phyloP scores from a whole-genome alignment of 441 rosid genomes.

The Geranium incanum region DNA sequence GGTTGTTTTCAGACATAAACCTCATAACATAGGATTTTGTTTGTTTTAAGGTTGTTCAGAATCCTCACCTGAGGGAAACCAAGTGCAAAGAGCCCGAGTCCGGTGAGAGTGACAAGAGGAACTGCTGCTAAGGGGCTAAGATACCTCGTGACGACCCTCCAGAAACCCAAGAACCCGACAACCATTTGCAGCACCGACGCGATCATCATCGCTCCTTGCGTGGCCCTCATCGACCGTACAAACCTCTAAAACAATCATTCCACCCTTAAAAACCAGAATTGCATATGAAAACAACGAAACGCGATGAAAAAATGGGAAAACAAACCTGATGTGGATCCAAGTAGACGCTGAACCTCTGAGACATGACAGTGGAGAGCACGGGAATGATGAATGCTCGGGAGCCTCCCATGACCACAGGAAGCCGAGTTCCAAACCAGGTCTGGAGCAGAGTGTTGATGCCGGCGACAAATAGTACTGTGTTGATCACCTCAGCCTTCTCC shows the following conservation, averaged over 20 bases:
- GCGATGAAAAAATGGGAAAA: no score
- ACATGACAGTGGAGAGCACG: constrained; percentile 72
- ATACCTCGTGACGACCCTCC: constrained; percentile 43
- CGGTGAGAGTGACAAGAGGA: constrained; percentile 73
- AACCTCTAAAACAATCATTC: not conserved
- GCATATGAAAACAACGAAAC: no score
- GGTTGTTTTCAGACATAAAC: not conserved
- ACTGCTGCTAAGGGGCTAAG: constrained; percentile 81
- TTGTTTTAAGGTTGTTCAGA: not conserved
- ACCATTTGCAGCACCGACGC: constrained; percentile 16
- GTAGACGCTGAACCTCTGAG: constrained; percentile 55
- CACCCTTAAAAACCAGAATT: no score
- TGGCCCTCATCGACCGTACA: not conserved
- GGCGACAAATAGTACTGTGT: constrained; percentile 79
- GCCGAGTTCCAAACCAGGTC: constrained; percentile 59
- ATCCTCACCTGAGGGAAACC: constrained; percentile 85
- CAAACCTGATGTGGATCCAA: not conserved
- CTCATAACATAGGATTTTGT: not conserved
- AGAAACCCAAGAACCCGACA: not conserved
- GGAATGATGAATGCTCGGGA: constrained; percentile 80
- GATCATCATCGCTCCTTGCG: constrained; percentile 20
- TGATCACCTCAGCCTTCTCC: constrained; percentile 87
- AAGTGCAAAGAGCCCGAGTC: constrained; percentile 81
- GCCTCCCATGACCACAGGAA: constrained; percentile 86
- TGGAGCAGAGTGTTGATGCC: constrained; percentile 92